Conservation (phyloP, 805 yeast species). For the Tetrapisispora arboricola region DNA sequence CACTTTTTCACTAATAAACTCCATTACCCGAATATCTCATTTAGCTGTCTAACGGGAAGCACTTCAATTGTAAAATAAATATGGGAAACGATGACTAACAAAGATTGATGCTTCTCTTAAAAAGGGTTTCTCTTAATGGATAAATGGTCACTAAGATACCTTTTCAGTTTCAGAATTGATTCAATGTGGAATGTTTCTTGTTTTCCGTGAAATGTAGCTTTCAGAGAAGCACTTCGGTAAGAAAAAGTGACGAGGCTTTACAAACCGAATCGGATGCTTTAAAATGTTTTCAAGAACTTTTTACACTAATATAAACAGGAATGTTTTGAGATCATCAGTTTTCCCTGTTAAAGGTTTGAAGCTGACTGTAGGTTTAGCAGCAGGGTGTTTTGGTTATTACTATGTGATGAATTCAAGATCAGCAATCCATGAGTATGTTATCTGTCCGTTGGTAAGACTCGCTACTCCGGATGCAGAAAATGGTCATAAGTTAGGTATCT, state of each 20-base stretch:
- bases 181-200: no score
- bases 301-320: constrained; percentile 5
- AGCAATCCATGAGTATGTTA: constrained; percentile 66
- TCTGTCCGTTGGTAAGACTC: constrained; percentile 66
- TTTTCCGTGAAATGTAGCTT: no score
- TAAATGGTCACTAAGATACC: no score
- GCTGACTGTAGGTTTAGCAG: constrained; percentile 19
- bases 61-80: no score
- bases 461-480: constrained; percentile 67
- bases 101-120: no score
- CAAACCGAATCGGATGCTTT: no score
- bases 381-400: constrained; percentile 35
- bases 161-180: no score
- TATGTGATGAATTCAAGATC: constrained; percentile 71
- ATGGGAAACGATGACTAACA: no score
- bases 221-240: no score
- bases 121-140: no score
- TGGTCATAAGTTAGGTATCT: constrained; percentile 72
- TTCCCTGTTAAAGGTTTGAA: constrained; percentile 13
- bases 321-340: constrained; percentile 11
- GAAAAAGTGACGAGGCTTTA: no score
- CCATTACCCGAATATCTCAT: background rate
- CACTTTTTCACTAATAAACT: background rate
- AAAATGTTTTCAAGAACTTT: constrained; percentile 5
- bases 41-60: no score